phyloP scores from a whole-genome alignment of 768 basidiomycete genomes.

The Cystofilobasidium ferigula region DNA sequence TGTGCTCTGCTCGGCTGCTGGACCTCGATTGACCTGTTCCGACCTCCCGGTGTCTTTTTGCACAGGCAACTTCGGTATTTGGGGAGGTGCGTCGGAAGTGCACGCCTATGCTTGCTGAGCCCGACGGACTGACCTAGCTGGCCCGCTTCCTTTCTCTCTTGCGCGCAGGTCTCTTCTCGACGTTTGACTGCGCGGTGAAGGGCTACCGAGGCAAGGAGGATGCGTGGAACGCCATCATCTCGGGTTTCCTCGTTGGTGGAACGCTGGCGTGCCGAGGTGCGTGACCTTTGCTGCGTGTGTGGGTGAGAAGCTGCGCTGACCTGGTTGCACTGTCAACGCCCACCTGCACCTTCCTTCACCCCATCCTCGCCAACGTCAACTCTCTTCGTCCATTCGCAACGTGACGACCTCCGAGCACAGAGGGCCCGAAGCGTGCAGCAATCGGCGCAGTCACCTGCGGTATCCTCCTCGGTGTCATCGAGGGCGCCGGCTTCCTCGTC shows the following conservation, averaged over 20 bases:
- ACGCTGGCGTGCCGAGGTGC: conserved; percentile 84
- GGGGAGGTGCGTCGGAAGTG: conserved; percentile 50
- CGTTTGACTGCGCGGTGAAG: conserved; percentile 96
- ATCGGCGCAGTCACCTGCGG: conserved; percentile 93
- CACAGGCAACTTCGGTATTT: conserved; percentile 37
- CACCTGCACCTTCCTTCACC: background rate
- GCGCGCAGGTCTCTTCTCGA: conserved; percentile 59
- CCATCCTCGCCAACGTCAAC: background rate
- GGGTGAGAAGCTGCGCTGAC: too few relatives aligned
- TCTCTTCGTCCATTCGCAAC: background rate
- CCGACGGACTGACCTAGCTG: background rate
- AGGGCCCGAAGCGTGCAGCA: conserved; percentile 81
- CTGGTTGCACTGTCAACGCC: too few relatives aligned
- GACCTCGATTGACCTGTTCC: too few relatives aligned
- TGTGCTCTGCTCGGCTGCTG: background rate
- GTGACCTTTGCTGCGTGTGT: conserved; percentile 43
- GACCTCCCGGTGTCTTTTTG: background rate
- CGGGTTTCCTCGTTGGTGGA: conserved; percentile 97
- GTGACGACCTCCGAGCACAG: conserved; percentile 40
- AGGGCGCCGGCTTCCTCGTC: conserved; percentile 29
- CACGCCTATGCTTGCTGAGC: background rate
- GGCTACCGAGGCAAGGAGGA: conserved; percentile 94
- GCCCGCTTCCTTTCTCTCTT: background rate
- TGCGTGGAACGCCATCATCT: conserved; percentile 97
- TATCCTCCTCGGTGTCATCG: conserved; percentile 64